Evolutionary conservation across 2,329 filamentous ascomycete species (phyloP), one percentile per base, ranked within the genome.

Genomic region (Leptographium lundbergii): DNA sequence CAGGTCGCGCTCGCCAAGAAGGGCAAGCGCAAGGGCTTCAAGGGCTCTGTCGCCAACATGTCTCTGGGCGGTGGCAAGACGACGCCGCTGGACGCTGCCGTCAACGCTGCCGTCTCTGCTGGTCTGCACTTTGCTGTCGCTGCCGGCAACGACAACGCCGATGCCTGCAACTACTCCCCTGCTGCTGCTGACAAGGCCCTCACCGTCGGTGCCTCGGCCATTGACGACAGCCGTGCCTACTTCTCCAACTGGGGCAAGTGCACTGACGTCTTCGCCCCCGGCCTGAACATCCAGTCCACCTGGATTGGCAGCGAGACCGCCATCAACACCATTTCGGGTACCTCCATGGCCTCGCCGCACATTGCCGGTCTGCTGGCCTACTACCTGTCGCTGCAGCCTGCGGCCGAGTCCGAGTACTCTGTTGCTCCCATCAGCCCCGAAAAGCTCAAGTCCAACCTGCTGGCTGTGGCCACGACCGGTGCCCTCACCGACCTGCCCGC

Each of bases 181-280:
- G 95, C 94, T 69, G 89, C 92, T 64, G 91, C 95, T 67, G 80
- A 84, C 68, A 90, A 95, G 70, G 91, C 94, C 66, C 84, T 99
- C 72, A 99, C 94, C 61, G 94, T 99, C 64, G 95, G 92, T 75
- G 94, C 94, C 66, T 95, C 91, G 53, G 94, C 89, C 67, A 84
- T 99, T 61, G 84, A 87, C 69, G 94, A 99, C 72, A 89, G 90
- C 81, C 92, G 94, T 76, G 94, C 94, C 65, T 99, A 97, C 84
- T 99, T 99, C 86, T 99, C 95, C 84, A 99, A 99, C 88, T 97
- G 86, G 75, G 94, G 94, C 74, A 94, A 92, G 82, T 99, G 94
- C 84, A 96, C 92, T 73, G 94, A 99, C 76, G 96, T 99, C 81
- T 99, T 99, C 70, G 94, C 91, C 64, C 94, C 94, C 62, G 94